phyloP scores from a whole-genome alignment of 768 basidiomycete genomes.

The Kockovaella imperatae region DNA sequence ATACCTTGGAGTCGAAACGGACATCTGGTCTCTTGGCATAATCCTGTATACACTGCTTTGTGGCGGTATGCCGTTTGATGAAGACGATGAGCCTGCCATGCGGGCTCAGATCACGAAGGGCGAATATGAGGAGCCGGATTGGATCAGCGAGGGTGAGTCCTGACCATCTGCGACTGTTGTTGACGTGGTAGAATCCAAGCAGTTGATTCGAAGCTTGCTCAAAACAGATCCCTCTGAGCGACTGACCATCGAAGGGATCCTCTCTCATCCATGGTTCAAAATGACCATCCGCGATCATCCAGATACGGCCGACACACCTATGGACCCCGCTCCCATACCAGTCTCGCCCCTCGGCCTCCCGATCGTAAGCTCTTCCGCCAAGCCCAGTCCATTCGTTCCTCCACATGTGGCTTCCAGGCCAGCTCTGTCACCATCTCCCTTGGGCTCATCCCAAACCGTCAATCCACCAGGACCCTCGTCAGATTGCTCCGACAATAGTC shows the following conservation, averaged over 20 bases:
- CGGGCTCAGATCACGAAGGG: constrained; percentile 72
- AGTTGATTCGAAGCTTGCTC: constrained; percentile 69
- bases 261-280: constrained; percentile 78
- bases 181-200: constrained; percentile 63
- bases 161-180: background rate
- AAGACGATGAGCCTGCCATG: constrained; percentile 71
- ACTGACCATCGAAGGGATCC: constrained; percentile 71
- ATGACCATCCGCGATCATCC: constrained; percentile 21
- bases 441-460: background rate
- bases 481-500: constrained; percentile 21
- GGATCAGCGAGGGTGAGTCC: constrained; percentile 71
- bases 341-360: constrained; percentile 15
- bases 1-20: constrained; percentile 88
- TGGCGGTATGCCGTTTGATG: constrained; percentile 82
- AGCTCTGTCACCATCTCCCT: background rate
- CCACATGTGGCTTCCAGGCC: background rate
- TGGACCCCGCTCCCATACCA: constrained; percentile 15
- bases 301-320: constrained; percentile 1
- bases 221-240: constrained; percentile 68
- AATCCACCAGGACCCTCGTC: background rate
- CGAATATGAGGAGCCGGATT: constrained; percentile 83
- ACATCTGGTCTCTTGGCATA: constrained; percentile 88
- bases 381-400: constrained; percentile 9
- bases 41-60: constrained; percentile 85
- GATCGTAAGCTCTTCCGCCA: background rate